Percentiles rank a stretch among this genome's conserved stretches.
These are phyloP conservation scores for Entomortierella lignicola DNA, from an alignment of 192 early-diverging fungal species.

Conservation along the genomic window DNA sequence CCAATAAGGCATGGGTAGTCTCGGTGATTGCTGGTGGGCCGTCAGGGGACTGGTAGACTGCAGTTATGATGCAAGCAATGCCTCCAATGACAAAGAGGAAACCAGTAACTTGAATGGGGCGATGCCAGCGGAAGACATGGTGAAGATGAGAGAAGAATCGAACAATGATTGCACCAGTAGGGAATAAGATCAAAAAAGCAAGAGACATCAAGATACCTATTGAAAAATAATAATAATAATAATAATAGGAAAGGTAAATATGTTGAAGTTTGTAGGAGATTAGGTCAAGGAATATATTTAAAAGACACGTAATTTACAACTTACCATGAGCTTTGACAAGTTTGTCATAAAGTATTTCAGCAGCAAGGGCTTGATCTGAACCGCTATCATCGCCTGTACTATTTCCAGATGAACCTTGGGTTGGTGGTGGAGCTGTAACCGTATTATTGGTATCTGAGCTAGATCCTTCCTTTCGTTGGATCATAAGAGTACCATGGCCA, in stretches of 20 bases:
- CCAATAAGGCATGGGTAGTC: conserved; percentile 16
- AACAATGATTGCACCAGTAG: conserved; percentile 21
- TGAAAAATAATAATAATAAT: neutral
- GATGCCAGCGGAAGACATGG: conserved; percentile 29
- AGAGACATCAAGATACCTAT: conserved; percentile 36
- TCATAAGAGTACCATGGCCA: conserved; percentile 11
- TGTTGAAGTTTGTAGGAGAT: too few species aligned
- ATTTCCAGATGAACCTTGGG: neutral
- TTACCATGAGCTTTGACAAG: conserved; percentile 37
- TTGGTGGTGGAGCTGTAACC: neutral
- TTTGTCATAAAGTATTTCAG: neutral
- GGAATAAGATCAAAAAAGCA: conserved; percentile 32
- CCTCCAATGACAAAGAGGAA: conserved; percentile 13
- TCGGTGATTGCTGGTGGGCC: neutral
- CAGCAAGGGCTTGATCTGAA: neutral
- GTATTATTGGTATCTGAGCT: conserved; percentile 6
- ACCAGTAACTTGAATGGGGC: conserved; percentile 28
- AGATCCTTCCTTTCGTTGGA: conserved; percentile 13
- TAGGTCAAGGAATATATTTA: too few species aligned
- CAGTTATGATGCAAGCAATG: conserved; percentile 19
- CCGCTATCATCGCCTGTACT: too few species aligned
- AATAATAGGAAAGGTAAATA: too few species aligned
- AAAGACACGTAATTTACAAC: neutral
- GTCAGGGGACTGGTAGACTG: neutral
- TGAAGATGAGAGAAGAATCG: conserved; percentile 34